A percentile compares a stretch with the other conserved stretches of the same genome.
phyloP scores from a whole-genome alignment of 495 filamentous ascomycete species.

The Penicillium angulare region DNA sequence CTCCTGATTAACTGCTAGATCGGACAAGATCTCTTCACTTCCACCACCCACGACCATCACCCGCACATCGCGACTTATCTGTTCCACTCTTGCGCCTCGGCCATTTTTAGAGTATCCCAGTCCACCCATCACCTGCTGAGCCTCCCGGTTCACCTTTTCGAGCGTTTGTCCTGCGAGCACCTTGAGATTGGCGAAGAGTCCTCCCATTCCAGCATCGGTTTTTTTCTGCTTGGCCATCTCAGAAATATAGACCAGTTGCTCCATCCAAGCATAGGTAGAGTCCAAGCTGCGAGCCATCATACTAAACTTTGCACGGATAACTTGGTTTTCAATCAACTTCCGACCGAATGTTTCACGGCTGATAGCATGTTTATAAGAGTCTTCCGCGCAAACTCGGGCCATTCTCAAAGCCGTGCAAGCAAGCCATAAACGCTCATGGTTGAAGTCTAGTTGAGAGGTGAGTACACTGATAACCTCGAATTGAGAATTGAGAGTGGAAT shows the following conservation, averaged over 20 bases:
- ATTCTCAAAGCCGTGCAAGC: conserved; percentile 33
- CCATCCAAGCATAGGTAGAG: conserved; percentile 36
- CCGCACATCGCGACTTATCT: conserved; percentile 49
- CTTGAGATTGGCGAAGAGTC: too few relatives aligned
- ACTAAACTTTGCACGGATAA: conserved; percentile 39
- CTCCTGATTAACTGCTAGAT: conserved; percentile 48
- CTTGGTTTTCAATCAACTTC: conserved; percentile 36
- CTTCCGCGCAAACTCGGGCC: conserved; percentile 36
- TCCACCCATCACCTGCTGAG: conserved; percentile 55
- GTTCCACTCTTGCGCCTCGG: conserved; percentile 44
- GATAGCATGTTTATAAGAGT: conserved; percentile 38
- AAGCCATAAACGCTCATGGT: conserved; percentile 38
- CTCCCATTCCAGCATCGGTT: too few relatives aligned
- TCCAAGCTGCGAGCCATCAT: conserved; percentile 37
- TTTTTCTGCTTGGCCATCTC: too few relatives aligned
- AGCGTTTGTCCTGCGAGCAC: conserved; percentile 46
- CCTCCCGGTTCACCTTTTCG: conserved; percentile 50
- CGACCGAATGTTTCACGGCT: conserved; percentile 42
- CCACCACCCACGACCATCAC: conserved; percentile 54
- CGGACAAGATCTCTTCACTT: conserved; percentile 51
- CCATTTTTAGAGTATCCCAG: conserved; percentile 46
- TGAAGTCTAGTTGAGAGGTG: too few relatives aligned
- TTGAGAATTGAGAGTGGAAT: too few relatives aligned
- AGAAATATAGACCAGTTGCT: conserved; percentile 37
- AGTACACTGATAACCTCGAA: too few relatives aligned